These are phyloP conservation scores for Ophiosphaerella narmari DNA, from an alignment of 2,329 filamentous ascomycete species.

Conservation along the genomic window DNA sequence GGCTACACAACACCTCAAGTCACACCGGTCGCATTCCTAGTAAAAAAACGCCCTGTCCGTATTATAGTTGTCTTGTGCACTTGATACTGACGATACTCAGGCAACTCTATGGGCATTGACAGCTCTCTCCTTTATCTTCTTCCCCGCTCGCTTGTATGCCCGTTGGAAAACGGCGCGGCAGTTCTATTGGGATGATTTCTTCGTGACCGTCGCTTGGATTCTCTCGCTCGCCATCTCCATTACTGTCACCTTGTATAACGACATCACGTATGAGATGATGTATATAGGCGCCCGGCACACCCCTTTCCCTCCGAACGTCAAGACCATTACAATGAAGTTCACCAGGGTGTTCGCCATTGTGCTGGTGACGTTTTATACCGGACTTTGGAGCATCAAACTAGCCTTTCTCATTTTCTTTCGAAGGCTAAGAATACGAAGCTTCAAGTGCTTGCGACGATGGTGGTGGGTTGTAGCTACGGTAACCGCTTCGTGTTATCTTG, in stretches of 20 bases:
- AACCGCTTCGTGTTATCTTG: constrained; percentile 6
- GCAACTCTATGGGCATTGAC: constrained; percentile 7
- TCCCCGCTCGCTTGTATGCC: constrained; percentile 8
- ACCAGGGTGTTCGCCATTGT: constrained; percentile 8
- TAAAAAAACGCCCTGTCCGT: too few species aligned
- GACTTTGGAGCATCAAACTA: constrained; percentile 18
- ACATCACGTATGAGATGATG: constrained; percentile 9
- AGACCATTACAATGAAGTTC: constrained; percentile 9
- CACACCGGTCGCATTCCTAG: too few species aligned
- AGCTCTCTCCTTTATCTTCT: constrained; percentile 1
- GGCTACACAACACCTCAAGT: too few species aligned
- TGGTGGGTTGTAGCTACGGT: constrained; percentile 8
- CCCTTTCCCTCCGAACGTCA: constrained; percentile 5
- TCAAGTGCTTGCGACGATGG: constrained; percentile 1
- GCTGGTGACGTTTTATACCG: constrained; percentile 13
- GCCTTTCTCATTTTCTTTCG: constrained; percentile 20
- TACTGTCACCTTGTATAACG: not conserved
- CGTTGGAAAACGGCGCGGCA: constrained; percentile 7
- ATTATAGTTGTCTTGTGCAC: too few species aligned
- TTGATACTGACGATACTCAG: not conserved
- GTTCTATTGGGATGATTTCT: constrained; percentile 17
- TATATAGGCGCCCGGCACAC: constrained; percentile 1
- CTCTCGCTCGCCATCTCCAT: constrained; percentile 10
- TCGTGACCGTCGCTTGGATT: constrained; percentile 11
- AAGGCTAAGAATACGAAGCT: constrained; percentile 3